Evolutionary conservation across 768 basidiomycete species (phyloP), one percentile per base, ranked within the genome.

Genomic region (Boletus rubropictus): DNA sequence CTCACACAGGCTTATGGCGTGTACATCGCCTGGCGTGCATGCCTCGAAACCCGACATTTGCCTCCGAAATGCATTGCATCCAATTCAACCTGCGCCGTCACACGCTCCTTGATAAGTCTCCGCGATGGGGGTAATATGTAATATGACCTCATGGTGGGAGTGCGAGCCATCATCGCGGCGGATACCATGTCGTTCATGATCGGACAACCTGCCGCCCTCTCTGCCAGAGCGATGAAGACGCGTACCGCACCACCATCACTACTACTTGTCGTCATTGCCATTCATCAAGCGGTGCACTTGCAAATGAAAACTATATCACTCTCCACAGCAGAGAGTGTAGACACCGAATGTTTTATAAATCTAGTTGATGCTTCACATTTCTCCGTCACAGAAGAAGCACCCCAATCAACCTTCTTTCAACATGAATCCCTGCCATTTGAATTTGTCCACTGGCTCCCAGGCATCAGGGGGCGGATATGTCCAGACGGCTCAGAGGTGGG

Each of bases 111-210:
- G 44, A 49, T 44, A 58, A 35, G 2, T 50, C 53, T 58, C 51
- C 60, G 59, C 60, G 50, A 56, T 40, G 27, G 37, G 50, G 15
- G 31, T 49, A 56, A 62, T 60, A 60, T 60, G 59, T 60, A 60
- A 60, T 60, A 60, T 39, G 43, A 22, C 49, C 57, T 54, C 57
- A 57, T 60, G 60, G 49, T 47, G 38, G 22, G 20, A 37, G 39
- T 43, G 56, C 36, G 47, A 58, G 35, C 48, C 58, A 48, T 61
- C 59, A 59, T 53, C 44, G 52, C 56, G 56, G 40, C 50, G 49
- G 50, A 42, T 50, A 48, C 50, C 56, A 39, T 53, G 59, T 52
- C 53, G 44, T 43, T 31, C 31, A 39, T 47, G 58, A 60, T 58
- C 48, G 40, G 54, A 52, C 46, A 50, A 48, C 39, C 42, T 59